phyloP scores from a whole-genome alignment of 2,329 filamentous ascomycete species.

The Beauveria sp. region DNA sequence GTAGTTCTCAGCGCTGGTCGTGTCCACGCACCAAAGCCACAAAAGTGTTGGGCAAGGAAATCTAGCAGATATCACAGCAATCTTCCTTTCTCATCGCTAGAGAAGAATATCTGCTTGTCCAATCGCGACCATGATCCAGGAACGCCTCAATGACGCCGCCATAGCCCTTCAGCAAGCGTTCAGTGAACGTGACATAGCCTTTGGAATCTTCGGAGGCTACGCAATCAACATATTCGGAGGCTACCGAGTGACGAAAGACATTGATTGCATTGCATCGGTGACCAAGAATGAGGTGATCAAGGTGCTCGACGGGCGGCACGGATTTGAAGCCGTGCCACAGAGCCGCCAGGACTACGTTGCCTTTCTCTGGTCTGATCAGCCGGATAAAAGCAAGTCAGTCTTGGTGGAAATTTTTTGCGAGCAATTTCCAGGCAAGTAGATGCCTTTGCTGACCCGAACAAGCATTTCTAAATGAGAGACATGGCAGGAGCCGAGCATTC shows the following conservation, averaged over 20 bases:
- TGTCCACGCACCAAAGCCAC: neutral
- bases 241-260: slow-evolving; percentile 6
- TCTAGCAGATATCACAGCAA: neutral
- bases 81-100: no score
- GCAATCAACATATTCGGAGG: neutral
- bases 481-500: neutral
- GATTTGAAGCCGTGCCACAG: slow-evolving; percentile 4
- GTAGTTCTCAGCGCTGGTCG: no score
- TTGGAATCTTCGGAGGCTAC: slow-evolving; percentile 4
- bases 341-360: neutral
- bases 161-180: slow-evolving; percentile 8
- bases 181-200: neutral
- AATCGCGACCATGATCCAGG: slow-evolving; percentile 5
- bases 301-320: slow-evolving; percentile 2
- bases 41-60: slow-evolving; percentile 4
- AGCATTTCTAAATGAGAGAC: neutral
- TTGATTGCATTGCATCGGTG: slow-evolving; percentile 5
- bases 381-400: neutral
- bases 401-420: neutral
- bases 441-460: neutral
- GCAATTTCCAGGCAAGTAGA: neutral
- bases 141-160: slow-evolving; percentile 10
- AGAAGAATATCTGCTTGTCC: no score
- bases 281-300: slow-evolving; percentile 2
- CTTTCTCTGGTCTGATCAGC: neutral